These are phyloP conservation scores for Oryza brachyantha DNA, from an alignment of 176 grass and related monocot species.

Conservation along the genomic window DNA sequence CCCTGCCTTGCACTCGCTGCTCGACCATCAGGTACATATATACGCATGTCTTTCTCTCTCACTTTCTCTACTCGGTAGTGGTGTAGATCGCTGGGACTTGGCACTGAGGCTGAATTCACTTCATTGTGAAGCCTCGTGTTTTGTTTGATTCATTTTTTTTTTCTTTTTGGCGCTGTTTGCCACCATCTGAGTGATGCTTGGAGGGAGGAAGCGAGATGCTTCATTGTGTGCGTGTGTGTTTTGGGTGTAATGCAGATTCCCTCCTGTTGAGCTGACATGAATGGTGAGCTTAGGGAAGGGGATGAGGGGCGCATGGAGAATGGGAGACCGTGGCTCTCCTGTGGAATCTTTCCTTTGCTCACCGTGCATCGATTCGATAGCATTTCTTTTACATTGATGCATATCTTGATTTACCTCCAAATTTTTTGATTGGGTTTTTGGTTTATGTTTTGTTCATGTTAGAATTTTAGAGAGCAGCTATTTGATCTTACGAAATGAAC, in stretches of 20 bases:
- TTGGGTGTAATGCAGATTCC: not conserved
- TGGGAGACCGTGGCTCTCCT: not conserved
- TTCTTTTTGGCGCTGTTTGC: no score
- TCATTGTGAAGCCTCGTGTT: not conserved
- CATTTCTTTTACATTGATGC: not conserved
- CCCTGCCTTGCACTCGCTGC: not conserved
- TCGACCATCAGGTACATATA: constrained; percentile 20
- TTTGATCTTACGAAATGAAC: not conserved
- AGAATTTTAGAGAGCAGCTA: not conserved
- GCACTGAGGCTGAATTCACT: not conserved
- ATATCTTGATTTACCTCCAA: not conserved
- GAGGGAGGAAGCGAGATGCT: not conserved
- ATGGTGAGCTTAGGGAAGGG: not conserved
- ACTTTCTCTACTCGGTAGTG: not conserved
- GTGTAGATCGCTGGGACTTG: no score
- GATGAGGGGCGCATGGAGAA: not conserved
- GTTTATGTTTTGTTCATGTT: not conserved
- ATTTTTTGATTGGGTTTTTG: not conserved
- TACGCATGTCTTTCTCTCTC: not conserved
- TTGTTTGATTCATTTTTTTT: no score
- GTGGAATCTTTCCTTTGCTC: not conserved
- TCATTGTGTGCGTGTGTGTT: not conserved
- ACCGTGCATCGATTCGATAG: not conserved
- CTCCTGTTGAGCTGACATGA: not conserved
- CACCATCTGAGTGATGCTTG: not conserved